These are phyloP conservation scores for Herpetomonas tarakana DNA, from an alignment of 208 protist species.

Conservation along the genomic window DNA sequence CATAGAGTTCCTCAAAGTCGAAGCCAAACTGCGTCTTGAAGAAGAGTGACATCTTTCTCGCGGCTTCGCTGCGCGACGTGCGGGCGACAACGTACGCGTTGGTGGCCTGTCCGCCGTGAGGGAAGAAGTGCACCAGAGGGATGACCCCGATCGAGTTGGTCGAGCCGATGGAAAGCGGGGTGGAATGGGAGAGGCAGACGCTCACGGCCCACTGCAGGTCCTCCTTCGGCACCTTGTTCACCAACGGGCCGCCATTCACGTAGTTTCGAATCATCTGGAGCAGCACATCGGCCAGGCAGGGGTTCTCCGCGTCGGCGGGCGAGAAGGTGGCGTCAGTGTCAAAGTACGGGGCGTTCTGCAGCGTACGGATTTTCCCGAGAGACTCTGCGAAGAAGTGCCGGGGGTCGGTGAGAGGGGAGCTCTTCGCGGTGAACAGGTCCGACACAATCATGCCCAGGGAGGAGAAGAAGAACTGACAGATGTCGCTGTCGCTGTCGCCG, in stretches of 20 bases:
- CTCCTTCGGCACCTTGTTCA: constrained; percentile 71
- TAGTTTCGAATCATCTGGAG: constrained; percentile 93
- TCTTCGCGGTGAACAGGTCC: constrained; percentile 74
- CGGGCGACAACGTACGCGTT: constrained; percentile 75
- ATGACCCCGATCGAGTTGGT: constrained; percentile 79
- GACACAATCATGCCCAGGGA: constrained; percentile 86
- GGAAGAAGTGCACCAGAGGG: constrained; percentile 84
- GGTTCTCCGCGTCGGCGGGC: constrained; percentile 33
- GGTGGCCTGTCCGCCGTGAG: constrained; percentile 70
- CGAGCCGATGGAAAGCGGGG: constrained; percentile 68
- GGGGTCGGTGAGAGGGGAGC: constrained; percentile 71
- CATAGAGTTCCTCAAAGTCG: constrained; percentile 43
- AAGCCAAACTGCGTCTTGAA: constrained; percentile 47
- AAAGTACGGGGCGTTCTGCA: constrained; percentile 89
- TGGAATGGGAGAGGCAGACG: constrained; percentile 84
- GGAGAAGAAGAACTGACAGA: constrained; percentile 87
- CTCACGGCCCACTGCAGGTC: constrained; percentile 88
- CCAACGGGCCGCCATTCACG: constrained; percentile 83
- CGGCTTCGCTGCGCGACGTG: constrained; percentile 30
- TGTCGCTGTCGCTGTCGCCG: constrained; percentile 36
- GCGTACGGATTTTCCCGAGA: constrained; percentile 58
- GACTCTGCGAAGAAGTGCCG: constrained; percentile 64
- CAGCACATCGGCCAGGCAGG: constrained; percentile 79
- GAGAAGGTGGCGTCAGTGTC: constrained; percentile 70
- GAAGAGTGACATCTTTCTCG: constrained; percentile 48